Evolutionary conservation across 805 yeast genomes (phyloP), one percentile per base, ranked within the genome.

Genomic region (Cyberlindnera veronae): DNA sequence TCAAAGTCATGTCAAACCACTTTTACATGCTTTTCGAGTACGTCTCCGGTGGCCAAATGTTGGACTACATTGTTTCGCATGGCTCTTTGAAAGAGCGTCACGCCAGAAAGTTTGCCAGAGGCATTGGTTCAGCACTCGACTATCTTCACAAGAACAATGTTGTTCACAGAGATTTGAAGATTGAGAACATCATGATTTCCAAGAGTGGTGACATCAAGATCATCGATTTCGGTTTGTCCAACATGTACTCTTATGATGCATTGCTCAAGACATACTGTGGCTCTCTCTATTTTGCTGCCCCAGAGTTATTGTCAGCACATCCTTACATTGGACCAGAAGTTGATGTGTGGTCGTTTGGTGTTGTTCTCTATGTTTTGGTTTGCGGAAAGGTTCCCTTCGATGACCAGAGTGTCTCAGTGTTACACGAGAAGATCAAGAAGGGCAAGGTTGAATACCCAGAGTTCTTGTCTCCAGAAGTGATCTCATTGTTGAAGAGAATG

Each of bases 341-440:
- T 34, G 99, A 93, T 62, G 82, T 93, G 15, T 93, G 99, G 99
- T 87, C 96, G 2, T 91, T 90, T 69, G 99, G 99, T 49, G 95
- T 93, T 23, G 98, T 93, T 0, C 66, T 93, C 36, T 93, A 88
- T 58, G 99, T 93, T 7, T 70, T 93, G 45, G 96, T 93, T 2
- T 90, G 97, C 61, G 99, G 99, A 40, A 90, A 88, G 61, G 98
- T 93, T 12, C 99, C 99, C 8, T 93, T 93, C 61, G 99, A 93
- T 62, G 98, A 93, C 59, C 95, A 88, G 55, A 81, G 86, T 50
- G 95, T 95, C 48, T 81, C 90, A 33, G 90, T 85, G 2, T 71
- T 93, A 53, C 99, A 93, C 61, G 95, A 88, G 48, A 90, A 90
- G 62, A 93, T 93, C 60, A 93, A 91, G 60, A 77, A 81, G 50